phyloP scores from a whole-genome alignment of 192 early-diverging fungal species.

The Mortierella hygrophila region DNA sequence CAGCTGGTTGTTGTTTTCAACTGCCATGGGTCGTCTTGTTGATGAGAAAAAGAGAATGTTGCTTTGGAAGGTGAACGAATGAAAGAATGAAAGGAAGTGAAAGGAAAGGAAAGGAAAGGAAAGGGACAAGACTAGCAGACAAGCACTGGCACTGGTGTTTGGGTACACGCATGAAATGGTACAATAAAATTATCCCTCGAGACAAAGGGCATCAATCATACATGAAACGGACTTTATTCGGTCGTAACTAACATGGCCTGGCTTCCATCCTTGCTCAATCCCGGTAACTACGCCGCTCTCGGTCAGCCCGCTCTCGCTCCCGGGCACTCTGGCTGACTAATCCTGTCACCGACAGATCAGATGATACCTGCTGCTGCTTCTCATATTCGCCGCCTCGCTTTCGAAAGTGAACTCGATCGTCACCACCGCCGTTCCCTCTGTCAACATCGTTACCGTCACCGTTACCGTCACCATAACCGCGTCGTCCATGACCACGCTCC shows the following conservation, averaged over 20 bases:
- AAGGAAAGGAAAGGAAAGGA: too few species aligned
- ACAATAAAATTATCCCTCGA: too few species aligned
- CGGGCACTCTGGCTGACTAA: conserved; percentile 29
- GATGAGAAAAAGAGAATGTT: too few species aligned
- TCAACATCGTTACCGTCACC: conserved; percentile 1
- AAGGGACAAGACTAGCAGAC: too few species aligned
- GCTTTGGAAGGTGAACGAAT: too few species aligned
- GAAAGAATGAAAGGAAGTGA: too few species aligned
- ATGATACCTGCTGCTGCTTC: not conserved
- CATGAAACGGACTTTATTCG: too few species aligned
- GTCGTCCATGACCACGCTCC: not conserved
- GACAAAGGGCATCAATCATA: too few species aligned
- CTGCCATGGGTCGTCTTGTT: not conserved
- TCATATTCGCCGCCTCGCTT: conserved; percentile 3
- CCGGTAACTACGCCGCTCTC: conserved; percentile 14
- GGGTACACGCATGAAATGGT: too few species aligned
- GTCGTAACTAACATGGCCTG: too few species aligned
- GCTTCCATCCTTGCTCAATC: not conserved
- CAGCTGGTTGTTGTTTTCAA: not conserved
- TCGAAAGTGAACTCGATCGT: conserved; percentile 1
- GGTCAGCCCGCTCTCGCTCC: conserved; percentile 22
- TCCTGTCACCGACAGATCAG: conserved; percentile 17
- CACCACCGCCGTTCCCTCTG: not conserved
- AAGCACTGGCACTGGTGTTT: too few species aligned
- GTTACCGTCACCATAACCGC: conserved; percentile 13